phyloP scores from a whole-genome alignment of 371 early-diverging fungal genomes.

The Mortierella sp. region DNA sequence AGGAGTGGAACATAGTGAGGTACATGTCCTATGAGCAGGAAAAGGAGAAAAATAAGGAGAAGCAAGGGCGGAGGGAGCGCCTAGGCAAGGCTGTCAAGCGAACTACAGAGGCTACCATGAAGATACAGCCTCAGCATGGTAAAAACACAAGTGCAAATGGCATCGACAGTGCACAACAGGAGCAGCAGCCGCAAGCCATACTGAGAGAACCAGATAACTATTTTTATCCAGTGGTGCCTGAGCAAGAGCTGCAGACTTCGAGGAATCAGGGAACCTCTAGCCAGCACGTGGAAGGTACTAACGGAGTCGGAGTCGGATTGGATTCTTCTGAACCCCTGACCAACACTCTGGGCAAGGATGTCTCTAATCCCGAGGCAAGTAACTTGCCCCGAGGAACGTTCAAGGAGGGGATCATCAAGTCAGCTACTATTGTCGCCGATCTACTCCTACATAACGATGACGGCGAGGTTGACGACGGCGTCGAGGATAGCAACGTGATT shows the following conservation, averaged over 20 bases:
- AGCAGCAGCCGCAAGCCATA: constrained; percentile 9
- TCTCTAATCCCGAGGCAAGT: neutral
- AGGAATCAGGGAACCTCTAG: too few species aligned
- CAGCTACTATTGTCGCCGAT: constrained; percentile 33
- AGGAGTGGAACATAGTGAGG: constrained; percentile 37
- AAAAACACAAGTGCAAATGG: neutral
- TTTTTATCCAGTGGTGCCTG: constrained; percentile 23
- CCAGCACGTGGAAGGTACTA: constrained; percentile 1
- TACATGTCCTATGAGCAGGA: constrained; percentile 25
- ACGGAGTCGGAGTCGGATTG: neutral
- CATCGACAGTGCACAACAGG: neutral
- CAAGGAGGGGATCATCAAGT: constrained; percentile 16
- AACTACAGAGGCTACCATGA: constrained; percentile 11
- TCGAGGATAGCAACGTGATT: constrained; percentile 41
- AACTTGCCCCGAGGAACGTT: neutral
- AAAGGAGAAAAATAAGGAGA: constrained; percentile 9
- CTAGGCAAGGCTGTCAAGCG: constrained; percentile 15
- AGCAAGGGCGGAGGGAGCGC: constrained; percentile 2
- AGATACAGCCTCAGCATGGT: neutral
- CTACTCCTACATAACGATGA: constrained; percentile 25
- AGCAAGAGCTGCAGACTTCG: neutral
- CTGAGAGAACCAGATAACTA: constrained; percentile 37
- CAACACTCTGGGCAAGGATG: constrained; percentile 5
- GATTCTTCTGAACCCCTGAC: constrained; percentile 11
- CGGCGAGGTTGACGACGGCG: constrained; percentile 8